Percentiles rank a stretch among this genome's conserved stretches.
Evolutionary conservation across 1,284 basidiomycete species (phyloP).

Genomic region (Gymnopus androsaceus): DNA sequence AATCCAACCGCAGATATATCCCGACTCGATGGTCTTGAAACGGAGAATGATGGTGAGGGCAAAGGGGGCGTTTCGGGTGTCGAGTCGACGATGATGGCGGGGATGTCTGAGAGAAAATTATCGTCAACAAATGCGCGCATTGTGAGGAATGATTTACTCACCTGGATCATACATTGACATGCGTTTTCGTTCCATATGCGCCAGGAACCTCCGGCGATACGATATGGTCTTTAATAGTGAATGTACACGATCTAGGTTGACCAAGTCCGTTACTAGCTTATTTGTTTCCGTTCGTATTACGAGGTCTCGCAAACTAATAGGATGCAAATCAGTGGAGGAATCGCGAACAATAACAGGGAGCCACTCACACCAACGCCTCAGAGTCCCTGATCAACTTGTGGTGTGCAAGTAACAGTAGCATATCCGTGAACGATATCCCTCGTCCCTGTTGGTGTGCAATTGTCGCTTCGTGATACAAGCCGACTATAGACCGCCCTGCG

Average conservation of each 20-base stretch:
- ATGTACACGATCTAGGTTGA: constrained; percentile 82
- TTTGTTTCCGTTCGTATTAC: constrained; percentile 76
- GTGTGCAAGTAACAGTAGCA: constrained; percentile 88
- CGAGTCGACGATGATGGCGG: constrained; percentile 65
- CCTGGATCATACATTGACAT: constrained; percentile 30
- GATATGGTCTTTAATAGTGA: constrained; percentile 79
- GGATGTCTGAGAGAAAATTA: constrained; percentile 47
- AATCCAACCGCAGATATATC: constrained; percentile 55
- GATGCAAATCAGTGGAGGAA: constrained; percentile 12
- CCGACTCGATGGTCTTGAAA: constrained; percentile 37
- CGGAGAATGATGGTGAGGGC: background rate
- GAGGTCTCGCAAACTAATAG: constrained; percentile 75
- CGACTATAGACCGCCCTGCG: constrained; percentile 73
- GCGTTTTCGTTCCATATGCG: constrained; percentile 39
- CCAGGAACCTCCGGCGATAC: constrained; percentile 69
- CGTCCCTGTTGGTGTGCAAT: constrained; percentile 70
- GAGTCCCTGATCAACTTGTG: constrained; percentile 91
- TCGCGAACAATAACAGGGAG: background rate
- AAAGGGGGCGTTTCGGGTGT: constrained; percentile 47
- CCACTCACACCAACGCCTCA: constrained; percentile 79
- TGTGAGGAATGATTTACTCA: constrained; percentile 20
- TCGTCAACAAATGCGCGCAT: background rate
- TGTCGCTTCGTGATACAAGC: constrained; percentile 84
- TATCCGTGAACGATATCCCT: constrained; percentile 90
- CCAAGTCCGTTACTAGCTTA: constrained; percentile 78